A percentile compares a stretch with the other conserved stretches of the same genome.
These are phyloP conservation scores for Porcisia hertigi DNA, from an alignment of 208 protist genomes.

Conservation along the genomic window DNA sequence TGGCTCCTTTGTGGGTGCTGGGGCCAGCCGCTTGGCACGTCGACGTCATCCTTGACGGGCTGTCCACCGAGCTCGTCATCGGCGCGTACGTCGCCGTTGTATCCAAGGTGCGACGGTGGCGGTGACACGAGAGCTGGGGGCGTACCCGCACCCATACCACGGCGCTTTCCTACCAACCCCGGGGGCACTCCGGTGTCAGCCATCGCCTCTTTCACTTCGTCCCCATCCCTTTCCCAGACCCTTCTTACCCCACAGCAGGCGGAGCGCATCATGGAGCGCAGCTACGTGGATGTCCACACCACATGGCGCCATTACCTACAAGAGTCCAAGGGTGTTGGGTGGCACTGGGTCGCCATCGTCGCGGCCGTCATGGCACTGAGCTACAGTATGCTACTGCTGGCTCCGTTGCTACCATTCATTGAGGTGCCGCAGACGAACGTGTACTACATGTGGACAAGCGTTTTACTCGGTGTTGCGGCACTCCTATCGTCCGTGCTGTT, in stretches of 20 bases:
- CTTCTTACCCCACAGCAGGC: conserved; percentile 21
- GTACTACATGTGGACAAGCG: conserved; percentile 33
- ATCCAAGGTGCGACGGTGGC: neutral
- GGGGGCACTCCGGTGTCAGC: neutral
- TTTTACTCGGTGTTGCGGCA: conserved; percentile 39
- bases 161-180: neutral
- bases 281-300: conserved; percentile 46
- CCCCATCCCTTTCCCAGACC: neutral
- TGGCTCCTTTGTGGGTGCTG: neutral
- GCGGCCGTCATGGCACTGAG: conserved; percentile 29
- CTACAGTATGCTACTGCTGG: conserved; percentile 33
- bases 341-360: conserved; percentile 41
- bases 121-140: neutral
- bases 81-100: neutral
- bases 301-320: conserved; percentile 49
- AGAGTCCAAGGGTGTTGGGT: conserved; percentile 39
- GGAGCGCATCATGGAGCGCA: conserved; percentile 38
- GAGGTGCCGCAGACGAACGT: conserved; percentile 19
- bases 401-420: conserved; percentile 15
- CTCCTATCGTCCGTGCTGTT: conserved; percentile 44
- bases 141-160: neutral
- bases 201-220: neutral
- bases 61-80: neutral
- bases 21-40: neutral
- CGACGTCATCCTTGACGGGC: neutral